Evolutionary conservation across 805 yeast species (phyloP).

Genomic region (Brettanomyces bruxellensis): DNA sequence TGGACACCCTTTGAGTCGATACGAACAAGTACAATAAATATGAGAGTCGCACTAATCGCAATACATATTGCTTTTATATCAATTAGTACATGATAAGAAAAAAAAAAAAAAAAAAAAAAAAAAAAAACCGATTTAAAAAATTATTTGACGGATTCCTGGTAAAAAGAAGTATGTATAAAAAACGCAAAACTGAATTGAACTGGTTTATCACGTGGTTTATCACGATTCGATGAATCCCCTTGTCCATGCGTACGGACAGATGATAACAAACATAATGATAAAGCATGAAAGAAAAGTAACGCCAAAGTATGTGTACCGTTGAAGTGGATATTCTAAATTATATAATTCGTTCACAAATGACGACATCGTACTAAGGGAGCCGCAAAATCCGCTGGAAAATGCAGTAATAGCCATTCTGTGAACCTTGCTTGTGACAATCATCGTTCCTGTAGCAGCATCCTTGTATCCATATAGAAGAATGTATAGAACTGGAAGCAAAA

Average conservation of each 20-base stretch:
- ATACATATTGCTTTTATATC: too few relatives aligned
- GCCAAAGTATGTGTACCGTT: slow-evolving; percentile 40
- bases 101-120: neutral
- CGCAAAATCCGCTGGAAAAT: slow-evolving; percentile 21
- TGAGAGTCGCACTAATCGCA: too few relatives aligned
- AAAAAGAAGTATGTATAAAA: too few relatives aligned
- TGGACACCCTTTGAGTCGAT: too few relatives aligned
- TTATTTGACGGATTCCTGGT: too few relatives aligned
- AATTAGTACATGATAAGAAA: neutral
- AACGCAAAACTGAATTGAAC: too few relatives aligned
- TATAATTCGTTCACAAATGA: slow-evolving; percentile 66
- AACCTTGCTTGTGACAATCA: slow-evolving; percentile 8
- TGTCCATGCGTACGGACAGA: slow-evolving; percentile 72
- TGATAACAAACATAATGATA: slow-evolving; percentile 40
- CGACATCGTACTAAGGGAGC: slow-evolving; percentile 42
- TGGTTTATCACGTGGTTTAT: too few relatives aligned
- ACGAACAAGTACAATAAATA: too few relatives aligned
- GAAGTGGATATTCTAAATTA: slow-evolving; percentile 15
- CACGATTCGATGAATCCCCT: slow-evolving; percentile 28
- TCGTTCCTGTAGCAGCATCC: neutral
- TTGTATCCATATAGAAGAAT: slow-evolving; percentile 12
- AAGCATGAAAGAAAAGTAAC: slow-evolving; percentile 40
- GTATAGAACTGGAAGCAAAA: slow-evolving; percentile 10
- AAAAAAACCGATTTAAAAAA: neutral
- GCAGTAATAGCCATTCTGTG: slow-evolving; percentile 16